These are phyloP conservation scores for Albifimbria verrucaria DNA, from an alignment of 2,329 filamentous ascomycete genomes.

Conservation along the genomic window DNA sequence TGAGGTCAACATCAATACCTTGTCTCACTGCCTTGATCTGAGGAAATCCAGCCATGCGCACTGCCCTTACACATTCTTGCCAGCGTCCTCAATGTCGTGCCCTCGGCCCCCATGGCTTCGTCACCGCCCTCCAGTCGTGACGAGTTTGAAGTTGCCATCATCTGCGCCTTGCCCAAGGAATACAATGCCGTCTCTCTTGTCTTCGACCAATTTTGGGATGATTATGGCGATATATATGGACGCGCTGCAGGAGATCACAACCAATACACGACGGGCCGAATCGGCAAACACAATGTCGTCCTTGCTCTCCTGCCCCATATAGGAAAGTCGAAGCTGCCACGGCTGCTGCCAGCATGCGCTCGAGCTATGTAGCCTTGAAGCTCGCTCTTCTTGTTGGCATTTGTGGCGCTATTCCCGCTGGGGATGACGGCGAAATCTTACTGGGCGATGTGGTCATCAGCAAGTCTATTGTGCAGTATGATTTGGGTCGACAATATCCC, in stretches of 20 bases:
- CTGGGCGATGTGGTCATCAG: conserved; percentile 30
- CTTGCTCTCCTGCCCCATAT: conserved; percentile 20
- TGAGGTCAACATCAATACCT: too few species aligned
- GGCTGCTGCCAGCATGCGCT: conserved; percentile 20
- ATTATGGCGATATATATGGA: background rate
- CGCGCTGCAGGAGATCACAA: conserved; percentile 11
- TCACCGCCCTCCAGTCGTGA: too few species aligned
- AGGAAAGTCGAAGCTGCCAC: conserved; percentile 25
- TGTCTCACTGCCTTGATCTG: too few species aligned
- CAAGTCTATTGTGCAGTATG: conserved; percentile 23
- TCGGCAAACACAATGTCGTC: conserved; percentile 22
- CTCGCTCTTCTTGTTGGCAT: conserved; percentile 34
- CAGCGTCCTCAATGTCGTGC: too few species aligned
- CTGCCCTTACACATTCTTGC: too few species aligned
- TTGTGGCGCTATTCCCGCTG: conserved; percentile 31
- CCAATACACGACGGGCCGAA: conserved; percentile 17
- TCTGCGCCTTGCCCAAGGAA: background rate
- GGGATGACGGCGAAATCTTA: conserved; percentile 13
- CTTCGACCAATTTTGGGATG: background rate
- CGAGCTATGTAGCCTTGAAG: conserved; percentile 28
- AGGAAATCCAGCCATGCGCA: too few species aligned
- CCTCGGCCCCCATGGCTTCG: too few species aligned
- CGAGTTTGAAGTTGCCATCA: background rate
- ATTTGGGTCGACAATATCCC: conserved; percentile 21
- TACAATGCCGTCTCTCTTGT: background rate